Base-by-base conservation (phyloP, 371 early-diverging fungal genomes). In the Rhizomucor miehei region DNA sequence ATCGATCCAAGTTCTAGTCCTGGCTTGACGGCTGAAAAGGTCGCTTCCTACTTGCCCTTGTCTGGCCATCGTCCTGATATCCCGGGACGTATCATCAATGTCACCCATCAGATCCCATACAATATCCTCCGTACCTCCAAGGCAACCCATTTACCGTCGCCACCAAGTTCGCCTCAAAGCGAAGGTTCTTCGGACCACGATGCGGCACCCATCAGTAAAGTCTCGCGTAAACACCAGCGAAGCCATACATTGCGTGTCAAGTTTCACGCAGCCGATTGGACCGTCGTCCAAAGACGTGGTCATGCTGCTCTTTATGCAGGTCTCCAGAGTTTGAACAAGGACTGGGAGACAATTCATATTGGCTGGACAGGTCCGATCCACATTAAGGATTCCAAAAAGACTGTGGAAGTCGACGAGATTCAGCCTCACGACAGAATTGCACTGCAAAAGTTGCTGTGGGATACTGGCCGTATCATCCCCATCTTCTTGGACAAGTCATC, bases 281-380 rank as follows among this genome's bases (percentile, higher is more conserved):
- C 56, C 10, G 51, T 64, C 9, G 64, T 62, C 0, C 51, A 59
- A 29, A 49, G 89, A 14, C 67, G 80, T 0, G 89, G 86, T 19
- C 89, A 88, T 62, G 77, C 84, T 11, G 89, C 90, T 10, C 71
- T 90, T 51, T 88, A 83, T 59, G 66, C 85, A 43, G 89, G 88
- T 37, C 65, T 89, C 21, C 63, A 63, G 56, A 79, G 80, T 4
- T 60, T 86, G 24, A 39, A 40, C 25, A 57, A 68, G 11, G 60
- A 67, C 13, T 64, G 65, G 47, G 74, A 80, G 24, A 71, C 71
- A 16, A 66, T 84, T 38, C 82, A 86, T 62, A 75, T 90, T 57
- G 89, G 89, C 20, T 85, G 82, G 76, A 67, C 80, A 13, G 89
- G 87, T 10, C 57, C 59, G 19, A 62, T 66, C 19, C 48, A 55